Percentiles rank a stretch among this genome's conserved stretches.
Evolutionary conservation across 2,329 filamentous ascomycete genomes (phyloP).

Genomic region (Byssothecium circinans): DNA sequence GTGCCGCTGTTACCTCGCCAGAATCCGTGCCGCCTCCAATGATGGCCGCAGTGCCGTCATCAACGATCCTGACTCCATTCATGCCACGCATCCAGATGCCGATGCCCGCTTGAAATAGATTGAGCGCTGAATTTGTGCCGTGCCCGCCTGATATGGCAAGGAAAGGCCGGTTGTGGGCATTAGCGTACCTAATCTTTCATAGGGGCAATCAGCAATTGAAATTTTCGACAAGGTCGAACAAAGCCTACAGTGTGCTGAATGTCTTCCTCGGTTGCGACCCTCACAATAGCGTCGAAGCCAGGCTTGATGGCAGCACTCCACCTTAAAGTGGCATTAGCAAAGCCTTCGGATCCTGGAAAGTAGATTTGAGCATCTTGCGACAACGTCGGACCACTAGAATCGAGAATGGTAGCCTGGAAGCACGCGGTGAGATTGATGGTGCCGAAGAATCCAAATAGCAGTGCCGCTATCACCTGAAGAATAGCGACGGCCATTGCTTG

Average conservation of each 20-base stretch:
- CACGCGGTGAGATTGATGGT: too few species aligned
- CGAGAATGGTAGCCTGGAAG: too few species aligned
- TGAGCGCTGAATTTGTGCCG: conserved; percentile 29
- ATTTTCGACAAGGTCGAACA: background rate
- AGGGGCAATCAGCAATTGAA: background rate
- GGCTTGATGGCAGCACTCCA: conserved; percentile 23
- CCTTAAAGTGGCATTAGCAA: too few species aligned
- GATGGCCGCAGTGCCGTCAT: conserved; percentile 18
- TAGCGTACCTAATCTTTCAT: conserved; percentile 21
- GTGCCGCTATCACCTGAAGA: too few species aligned
- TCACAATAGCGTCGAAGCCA: conserved; percentile 20
- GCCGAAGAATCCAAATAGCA: too few species aligned
- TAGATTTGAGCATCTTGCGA: too few species aligned
- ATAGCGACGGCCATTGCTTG: too few species aligned
- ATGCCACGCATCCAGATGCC: conserved; percentile 35
- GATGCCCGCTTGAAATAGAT: conserved; percentile 28
- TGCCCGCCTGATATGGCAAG: conserved; percentile 43
- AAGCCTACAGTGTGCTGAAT: conserved; percentile 19
- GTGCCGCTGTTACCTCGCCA: conserved; percentile 25
- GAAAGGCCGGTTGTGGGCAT: conserved; percentile 34
- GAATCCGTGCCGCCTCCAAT: conserved; percentile 31
- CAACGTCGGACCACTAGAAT: too few species aligned
- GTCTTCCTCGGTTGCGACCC: conserved; percentile 21
- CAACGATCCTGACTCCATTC: conserved; percentile 26
- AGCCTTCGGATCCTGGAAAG: too few species aligned